Evolutionary conservation across 768 basidiomycete species (phyloP).

Genomic region (Pulveroboletus sp.): DNA sequence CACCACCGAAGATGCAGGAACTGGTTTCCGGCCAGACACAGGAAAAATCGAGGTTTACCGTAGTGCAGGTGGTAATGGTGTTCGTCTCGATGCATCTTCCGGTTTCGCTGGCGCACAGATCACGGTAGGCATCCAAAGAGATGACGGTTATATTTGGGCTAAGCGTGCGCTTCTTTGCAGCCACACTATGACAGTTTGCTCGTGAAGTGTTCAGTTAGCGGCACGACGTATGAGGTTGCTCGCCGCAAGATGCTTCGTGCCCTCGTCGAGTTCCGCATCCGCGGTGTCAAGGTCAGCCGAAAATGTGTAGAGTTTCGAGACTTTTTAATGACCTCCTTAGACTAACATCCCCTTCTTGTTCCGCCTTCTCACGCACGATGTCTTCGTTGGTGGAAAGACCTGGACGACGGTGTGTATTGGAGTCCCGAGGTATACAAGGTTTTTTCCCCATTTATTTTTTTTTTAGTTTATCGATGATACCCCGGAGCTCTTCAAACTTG

Average conservation of each 20-base stretch:
- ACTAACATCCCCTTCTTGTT: conserved; percentile 99
- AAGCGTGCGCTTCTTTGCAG: conserved; percentile 33
- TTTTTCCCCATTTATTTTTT: conserved; percentile 7
- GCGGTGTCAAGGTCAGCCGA: conserved; percentile 80
- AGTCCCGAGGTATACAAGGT: not conserved
- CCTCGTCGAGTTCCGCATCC: conserved; percentile 99
- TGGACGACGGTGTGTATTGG: conserved; percentile 79
- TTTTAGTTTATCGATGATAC: conserved; percentile 97
- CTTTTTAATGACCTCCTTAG: conserved; percentile 34
- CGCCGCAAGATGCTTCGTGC: conserved; percentile 99
- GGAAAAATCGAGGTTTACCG: conserved; percentile 99
- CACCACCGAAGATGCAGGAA: conserved; percentile 94
- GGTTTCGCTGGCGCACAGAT: conserved; percentile 99
- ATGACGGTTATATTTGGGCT: conserved; percentile 2
- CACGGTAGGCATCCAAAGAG: conserved; percentile 54
- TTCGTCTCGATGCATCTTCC: conserved; percentile 92
- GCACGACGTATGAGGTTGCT: conserved; percentile 97
- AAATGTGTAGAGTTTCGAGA: not conserved
- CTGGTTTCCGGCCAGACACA: conserved; percentile 94
- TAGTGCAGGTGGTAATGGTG: conserved; percentile 97
- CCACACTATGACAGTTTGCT: conserved; percentile 98
- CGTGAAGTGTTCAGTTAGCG: conserved; percentile 93
- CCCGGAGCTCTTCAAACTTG: conserved; percentile 98
- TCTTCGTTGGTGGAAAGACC: conserved; percentile 93
- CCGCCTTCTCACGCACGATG: conserved; percentile 92